Evolutionary conservation across 1,139 yeast genomes (phyloP).

Genomic region (Pichia sp.): DNA sequence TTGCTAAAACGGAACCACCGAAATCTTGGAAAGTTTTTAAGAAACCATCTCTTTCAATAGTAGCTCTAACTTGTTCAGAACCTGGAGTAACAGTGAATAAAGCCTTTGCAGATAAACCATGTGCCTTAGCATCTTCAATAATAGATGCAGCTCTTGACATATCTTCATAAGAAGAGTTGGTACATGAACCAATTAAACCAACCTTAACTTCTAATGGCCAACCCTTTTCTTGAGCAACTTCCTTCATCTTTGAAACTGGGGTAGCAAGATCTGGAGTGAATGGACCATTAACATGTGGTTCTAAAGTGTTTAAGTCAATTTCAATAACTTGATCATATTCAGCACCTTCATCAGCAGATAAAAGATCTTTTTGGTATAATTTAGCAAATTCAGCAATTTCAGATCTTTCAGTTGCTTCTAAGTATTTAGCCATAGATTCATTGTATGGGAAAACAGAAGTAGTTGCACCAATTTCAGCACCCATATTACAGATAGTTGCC

Average conservation of each 20-base stretch:
- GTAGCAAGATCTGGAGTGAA: slow-evolving; percentile 99
- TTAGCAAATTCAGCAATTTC: slow-evolving; percentile 79
- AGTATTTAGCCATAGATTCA: slow-evolving; percentile 82
- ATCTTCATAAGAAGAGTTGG: slow-evolving; percentile 98
- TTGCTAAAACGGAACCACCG: slow-evolving; percentile 94
- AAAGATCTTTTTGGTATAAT: slow-evolving; percentile 66
- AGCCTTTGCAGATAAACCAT: slow-evolving; percentile 87
- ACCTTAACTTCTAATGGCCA: slow-evolving; percentile 96
- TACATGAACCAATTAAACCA: slow-evolving; percentile 98
- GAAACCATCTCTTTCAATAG: slow-evolving; percentile 96
- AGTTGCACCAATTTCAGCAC: slow-evolving; percentile 99
- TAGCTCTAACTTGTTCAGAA: slow-evolving; percentile 98
- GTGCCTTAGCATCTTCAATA: slow-evolving; percentile 82
- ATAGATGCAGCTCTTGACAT: slow-evolving; percentile 97
- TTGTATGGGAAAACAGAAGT: slow-evolving; percentile 98
- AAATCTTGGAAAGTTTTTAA: slow-evolving; percentile 82
- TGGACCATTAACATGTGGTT: slow-evolving; percentile 98
- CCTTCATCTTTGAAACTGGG: slow-evolving; percentile 89
- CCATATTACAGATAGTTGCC: slow-evolving; percentile 99
- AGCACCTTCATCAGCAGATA: slow-evolving; percentile 88
- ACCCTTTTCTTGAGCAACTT: slow-evolving; percentile 76
- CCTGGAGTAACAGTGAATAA: slow-evolving; percentile 97
- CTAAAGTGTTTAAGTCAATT: slow-evolving; percentile 89
- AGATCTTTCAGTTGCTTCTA: slow-evolving; percentile 82
- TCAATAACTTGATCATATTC: slow-evolving; percentile 96